Evolutionary conservation across 208 protist species (phyloP).

Genomic region (Leishmania guyanensis): DNA sequence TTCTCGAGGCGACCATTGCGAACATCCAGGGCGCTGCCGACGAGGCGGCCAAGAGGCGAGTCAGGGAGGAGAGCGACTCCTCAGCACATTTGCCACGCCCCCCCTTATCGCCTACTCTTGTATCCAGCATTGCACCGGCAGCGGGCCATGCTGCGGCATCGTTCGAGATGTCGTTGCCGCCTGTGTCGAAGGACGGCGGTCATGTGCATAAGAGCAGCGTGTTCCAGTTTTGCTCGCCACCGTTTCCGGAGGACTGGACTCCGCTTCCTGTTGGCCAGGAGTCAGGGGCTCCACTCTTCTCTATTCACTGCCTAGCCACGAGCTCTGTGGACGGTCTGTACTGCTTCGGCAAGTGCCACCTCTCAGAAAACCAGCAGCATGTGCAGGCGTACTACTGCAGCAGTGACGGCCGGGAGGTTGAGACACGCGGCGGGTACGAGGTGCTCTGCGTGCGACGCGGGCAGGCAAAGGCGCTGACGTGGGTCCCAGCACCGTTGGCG

Average conservation of each 20-base stretch:
- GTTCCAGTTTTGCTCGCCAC: slow-evolving; percentile 30
- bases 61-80: neutral
- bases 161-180: neutral
- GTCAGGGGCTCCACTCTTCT: slow-evolving; percentile 40
- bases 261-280: slow-evolving; percentile 41
- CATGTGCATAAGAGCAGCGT: neutral
- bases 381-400: slow-evolving; percentile 46
- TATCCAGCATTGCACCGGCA: neutral
- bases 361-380: slow-evolving; percentile 29
- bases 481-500: slow-evolving; percentile 39
- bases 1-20: slow-evolving; percentile 45
- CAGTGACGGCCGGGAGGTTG: slow-evolving; percentile 33
- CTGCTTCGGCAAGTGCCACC: slow-evolving; percentile 54
- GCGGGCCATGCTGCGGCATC: neutral
- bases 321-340: slow-evolving; percentile 2
- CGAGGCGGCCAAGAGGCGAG: slow-evolving; percentile 20
- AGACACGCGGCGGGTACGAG: slow-evolving; percentile 26
- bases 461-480: slow-evolving; percentile 17
- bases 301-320: slow-evolving; percentile 26
- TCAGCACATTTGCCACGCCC: neutral
- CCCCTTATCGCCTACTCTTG: neutral
- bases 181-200: neutral
- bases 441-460: slow-evolving; percentile 52
- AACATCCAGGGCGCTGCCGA: slow-evolving; percentile 39
- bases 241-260: slow-evolving; percentile 33